Base-by-base conservation (phyloP, 352 stramenopile genomes). In the Phytopythium kandeliae region DNA sequence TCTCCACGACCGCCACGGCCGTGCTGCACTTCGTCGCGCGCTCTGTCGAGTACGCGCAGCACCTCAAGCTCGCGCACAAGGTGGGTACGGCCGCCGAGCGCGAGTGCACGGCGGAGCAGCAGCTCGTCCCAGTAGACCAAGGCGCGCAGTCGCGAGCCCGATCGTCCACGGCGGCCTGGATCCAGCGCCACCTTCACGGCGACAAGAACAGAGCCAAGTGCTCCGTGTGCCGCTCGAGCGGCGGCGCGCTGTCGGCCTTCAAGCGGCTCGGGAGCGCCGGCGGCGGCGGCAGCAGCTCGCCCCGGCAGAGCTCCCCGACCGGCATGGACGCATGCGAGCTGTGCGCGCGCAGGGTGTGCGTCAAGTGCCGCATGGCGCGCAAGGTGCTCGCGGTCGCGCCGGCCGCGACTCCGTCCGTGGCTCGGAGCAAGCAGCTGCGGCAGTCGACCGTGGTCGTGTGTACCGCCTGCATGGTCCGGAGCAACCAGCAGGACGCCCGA, bases 361-460 rank as follows among this genome's bases (percentile, higher is more conserved):
- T 56, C 30, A 63, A 58, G 31, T 81, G 71, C 31, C 68, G 57
- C 1, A 58, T 82, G 26, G 66, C 49, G 6, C 62, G 77, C 35
- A 63, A 69, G 31, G 13, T 52, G 0, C 31, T 19, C 31, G 16
- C 43, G 22, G 19, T 21, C 8, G 1, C 22, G 0, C 44, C 44
- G 16, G 1, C 38, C 13, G 15, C 10, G 10, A 40, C 44, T 12
- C 0, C 25, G 4, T 49, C 44, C 2, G 12, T 13, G 5, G 3
- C 46, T 13, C 64, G 54, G 0, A 55, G 54, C 3, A 69, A 73
- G 36, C 58, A 66, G 25, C 36, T 71, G 2, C 60, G 57, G 19
- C 52, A 63, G 52, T 40, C 59, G 30, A 41, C 4, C 34, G 33
- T 42, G 12, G 24, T 42, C 24, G 33, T 52, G 17, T 52, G 46